A percentile compares a stretch with the other conserved stretches of the same genome.
Evolutionary conservation across 2,329 filamentous ascomycete species (phyloP).

Genomic region (Laburnicola sp.): DNA sequence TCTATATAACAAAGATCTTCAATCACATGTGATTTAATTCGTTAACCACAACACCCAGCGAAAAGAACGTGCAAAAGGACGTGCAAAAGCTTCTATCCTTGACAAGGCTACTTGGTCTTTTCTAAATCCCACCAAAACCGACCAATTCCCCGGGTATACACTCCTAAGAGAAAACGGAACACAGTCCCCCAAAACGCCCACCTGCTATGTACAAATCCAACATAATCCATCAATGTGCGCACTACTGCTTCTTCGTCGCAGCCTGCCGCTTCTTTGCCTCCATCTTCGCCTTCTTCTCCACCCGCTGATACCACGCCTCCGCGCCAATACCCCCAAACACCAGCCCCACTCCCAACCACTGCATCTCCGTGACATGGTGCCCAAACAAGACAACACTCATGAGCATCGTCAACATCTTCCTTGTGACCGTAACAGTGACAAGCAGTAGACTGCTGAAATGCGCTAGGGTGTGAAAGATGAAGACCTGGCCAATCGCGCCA

Average conservation of each 20-base stretch:
- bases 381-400: constrained; percentile 94
- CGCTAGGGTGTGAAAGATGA: constrained; percentile 91
- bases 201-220: too few relatives aligned
- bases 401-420: constrained; percentile 99
- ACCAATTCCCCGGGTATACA: too few relatives aligned
- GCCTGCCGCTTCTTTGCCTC: constrained; percentile 54
- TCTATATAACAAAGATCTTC: too few relatives aligned
- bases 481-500: constrained; percentile 91
- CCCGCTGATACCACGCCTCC: constrained; percentile 77
- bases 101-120: too few relatives aligned
- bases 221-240: too few relatives aligned
- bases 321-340: constrained; percentile 96
- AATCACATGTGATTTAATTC: too few relatives aligned
- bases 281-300: constrained; percentile 83
- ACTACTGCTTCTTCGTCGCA: constrained; percentile 20
- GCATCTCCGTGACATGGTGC: constrained; percentile 81
- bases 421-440: constrained; percentile 93
- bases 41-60: too few relatives aligned
- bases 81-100: too few relatives aligned
- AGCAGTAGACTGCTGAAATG: constrained; percentile 90
- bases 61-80: too few relatives aligned
- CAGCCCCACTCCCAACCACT: constrained; percentile 88
- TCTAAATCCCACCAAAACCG: too few relatives aligned
- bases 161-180: too few relatives aligned
- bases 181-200: too few relatives aligned